Percentiles rank a stretch among this genome's conserved stretches.
Conservation (phyloP, 257 asterid species). For the Pogostemon cablin region DNA sequence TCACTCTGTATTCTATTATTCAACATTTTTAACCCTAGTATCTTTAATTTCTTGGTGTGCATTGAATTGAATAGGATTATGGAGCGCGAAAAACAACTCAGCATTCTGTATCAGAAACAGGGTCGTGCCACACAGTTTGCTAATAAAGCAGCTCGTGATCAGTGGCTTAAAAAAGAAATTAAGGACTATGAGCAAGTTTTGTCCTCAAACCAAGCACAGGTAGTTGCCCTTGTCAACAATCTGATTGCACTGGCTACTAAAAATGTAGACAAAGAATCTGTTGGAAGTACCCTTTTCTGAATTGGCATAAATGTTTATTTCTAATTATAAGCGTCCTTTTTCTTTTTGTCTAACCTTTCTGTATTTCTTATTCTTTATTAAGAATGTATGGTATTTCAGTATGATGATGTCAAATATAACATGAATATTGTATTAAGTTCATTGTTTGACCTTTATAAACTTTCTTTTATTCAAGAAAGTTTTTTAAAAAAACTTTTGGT, state of each 20-base stretch:
- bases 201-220: constrained; percentile 75
- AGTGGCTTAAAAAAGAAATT: constrained; percentile 92
- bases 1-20: constrained; percentile 24
- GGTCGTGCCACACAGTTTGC: constrained; percentile 99
- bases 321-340: constrained; percentile 17
- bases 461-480: not conserved
- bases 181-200: constrained; percentile 84
- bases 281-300: constrained; percentile 20
- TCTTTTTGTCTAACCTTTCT: constrained; percentile 13
- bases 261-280: constrained; percentile 14
- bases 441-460: not conserved
- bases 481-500: not conserved
- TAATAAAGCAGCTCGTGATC: constrained; percentile 86
- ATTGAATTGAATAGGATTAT: constrained; percentile 61
- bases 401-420: not conserved
- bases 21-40: constrained; percentile 4
- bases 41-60: constrained; percentile 22
- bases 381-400: not conserved
- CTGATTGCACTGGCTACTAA: not conserved
- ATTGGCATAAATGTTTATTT: not conserved
- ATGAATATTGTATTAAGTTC: not conserved
- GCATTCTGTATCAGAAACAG: constrained; percentile 97
- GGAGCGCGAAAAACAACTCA: constrained; percentile 98
- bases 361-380: constrained; percentile 1
- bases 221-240: constrained; percentile 35